phyloP scores from a whole-genome alignment of 106 monocot species.

The Allium cepa region DNA sequence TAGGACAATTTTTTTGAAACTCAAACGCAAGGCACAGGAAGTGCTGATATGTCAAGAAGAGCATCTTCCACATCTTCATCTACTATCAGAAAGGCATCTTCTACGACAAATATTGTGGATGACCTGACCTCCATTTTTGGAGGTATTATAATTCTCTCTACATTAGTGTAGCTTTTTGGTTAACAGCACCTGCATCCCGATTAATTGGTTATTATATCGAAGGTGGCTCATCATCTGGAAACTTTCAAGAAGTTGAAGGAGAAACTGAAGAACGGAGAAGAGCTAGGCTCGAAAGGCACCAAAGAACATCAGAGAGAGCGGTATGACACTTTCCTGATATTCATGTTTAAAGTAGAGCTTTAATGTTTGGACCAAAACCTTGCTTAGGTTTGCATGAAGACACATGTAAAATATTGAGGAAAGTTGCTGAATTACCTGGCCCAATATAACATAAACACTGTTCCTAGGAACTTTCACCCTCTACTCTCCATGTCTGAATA shows the following conservation, averaged over 20 bases:
- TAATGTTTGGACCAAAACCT: no score
- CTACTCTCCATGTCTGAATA: no score
- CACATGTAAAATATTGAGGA: no score
- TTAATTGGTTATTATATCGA: conserved; percentile 7
- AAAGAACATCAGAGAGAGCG: conserved; percentile 71
- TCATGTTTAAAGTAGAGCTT: no score
- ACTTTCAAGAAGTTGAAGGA: conserved; percentile 91
- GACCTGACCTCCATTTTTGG: conserved; percentile 84
- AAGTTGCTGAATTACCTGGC: no score
- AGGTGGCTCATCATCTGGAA: conserved; percentile 59
- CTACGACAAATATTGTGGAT: conserved; percentile 74
- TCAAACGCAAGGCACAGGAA: conserved; percentile 35
- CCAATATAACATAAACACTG: no score
- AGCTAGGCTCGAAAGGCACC: conserved; percentile 74
- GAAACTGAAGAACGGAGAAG: conserved; percentile 85
- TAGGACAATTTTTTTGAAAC: conserved; percentile 69
- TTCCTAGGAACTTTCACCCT: no score
- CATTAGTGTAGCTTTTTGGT: neutral
- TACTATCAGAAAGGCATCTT: conserved; percentile 50
- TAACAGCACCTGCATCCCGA: neutral
- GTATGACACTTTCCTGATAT: conserved; percentile 27
- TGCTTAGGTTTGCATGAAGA: no score
- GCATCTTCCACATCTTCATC: conserved; percentile 46
- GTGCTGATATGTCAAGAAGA: conserved; percentile 19
- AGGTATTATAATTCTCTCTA: conserved; percentile 31